phyloP scores from a whole-genome alignment of 768 basidiomycete genomes.

The Suillus occidentalis region DNA sequence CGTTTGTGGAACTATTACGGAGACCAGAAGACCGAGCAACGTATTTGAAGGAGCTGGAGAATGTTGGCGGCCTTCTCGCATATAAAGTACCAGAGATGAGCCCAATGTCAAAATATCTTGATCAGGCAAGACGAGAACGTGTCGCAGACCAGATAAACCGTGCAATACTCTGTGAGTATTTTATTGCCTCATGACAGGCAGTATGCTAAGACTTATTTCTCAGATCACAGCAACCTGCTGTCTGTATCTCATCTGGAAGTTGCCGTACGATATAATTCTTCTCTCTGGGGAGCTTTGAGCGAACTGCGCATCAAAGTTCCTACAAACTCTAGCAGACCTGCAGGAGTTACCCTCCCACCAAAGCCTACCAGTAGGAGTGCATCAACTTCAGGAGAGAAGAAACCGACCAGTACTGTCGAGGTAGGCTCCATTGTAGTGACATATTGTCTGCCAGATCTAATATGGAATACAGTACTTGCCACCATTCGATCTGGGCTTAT shows the following conservation, averaged over 20 bases:
- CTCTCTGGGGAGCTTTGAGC: conserved; percentile 57
- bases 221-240: conserved; percentile 53
- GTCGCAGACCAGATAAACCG: conserved; percentile 88
- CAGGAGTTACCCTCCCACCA: conserved; percentile 50
- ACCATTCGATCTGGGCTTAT: conserved; percentile 53
- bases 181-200: not conserved
- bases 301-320: conserved; percentile 48
- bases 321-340: conserved; percentile 32
- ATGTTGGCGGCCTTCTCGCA: conserved; percentile 79
- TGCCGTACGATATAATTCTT: conserved; percentile 62
- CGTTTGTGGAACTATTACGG: conserved; percentile 55
- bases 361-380: conserved; percentile 20
- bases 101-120: conserved; percentile 72
- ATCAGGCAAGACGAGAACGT: conserved; percentile 72
- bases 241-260: conserved; percentile 65
- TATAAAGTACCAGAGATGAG: conserved; percentile 81
- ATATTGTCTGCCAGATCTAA: not conserved
- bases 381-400: conserved; percentile 32
- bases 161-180: conserved; percentile 75
- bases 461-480: conserved; percentile 40
- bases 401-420: conserved; percentile 28
- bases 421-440: conserved; percentile 25
- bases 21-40: conserved; percentile 54
- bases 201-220: not conserved
- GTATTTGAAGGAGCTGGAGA: conserved; percentile 69